Conservation (phyloP, 2,329 filamentous ascomycete species). For the Epicoccum nigrum region DNA sequence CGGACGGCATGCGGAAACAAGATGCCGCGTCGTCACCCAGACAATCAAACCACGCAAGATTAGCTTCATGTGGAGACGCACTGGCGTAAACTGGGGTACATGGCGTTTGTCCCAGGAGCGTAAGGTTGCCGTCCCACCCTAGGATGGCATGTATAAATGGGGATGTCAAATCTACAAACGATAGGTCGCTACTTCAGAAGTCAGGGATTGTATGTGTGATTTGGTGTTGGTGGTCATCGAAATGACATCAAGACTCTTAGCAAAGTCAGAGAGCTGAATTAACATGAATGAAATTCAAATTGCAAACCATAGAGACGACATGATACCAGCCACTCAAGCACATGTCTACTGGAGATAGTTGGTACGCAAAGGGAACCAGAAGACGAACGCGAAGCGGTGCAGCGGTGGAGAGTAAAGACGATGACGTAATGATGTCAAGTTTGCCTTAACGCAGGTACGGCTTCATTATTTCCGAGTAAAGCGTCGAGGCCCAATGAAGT, state of each 20-base stretch:
- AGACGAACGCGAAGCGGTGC: no score
- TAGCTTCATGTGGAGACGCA: not conserved
- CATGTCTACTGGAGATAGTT: no score
- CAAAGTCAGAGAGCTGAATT: not conserved
- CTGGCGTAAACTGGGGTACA: constrained; percentile 2
- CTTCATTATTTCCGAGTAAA: no score
- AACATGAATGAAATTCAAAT: no score
- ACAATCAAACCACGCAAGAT: constrained; percentile 3
- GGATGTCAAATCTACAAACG: not conserved
- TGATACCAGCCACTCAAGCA: no score
- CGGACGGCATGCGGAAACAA: not conserved
- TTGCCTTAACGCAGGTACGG: no score
- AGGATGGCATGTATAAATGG: not conserved
- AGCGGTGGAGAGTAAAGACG: no score
- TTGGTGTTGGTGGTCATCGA: not conserved
- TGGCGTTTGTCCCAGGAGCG: not conserved
- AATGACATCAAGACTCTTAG: constrained; percentile 16
- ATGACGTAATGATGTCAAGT: no score
- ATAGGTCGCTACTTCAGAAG: not conserved
- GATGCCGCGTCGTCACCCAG: constrained; percentile 3
- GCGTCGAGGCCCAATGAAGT: no score
- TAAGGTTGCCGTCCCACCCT: not conserved
- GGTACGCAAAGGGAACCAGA: no score
- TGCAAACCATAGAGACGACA: no score
- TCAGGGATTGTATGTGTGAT: not conserved